Base-by-base conservation (phyloP, 2,329 filamentous ascomycete species). In the Didymella exigua region DNA sequence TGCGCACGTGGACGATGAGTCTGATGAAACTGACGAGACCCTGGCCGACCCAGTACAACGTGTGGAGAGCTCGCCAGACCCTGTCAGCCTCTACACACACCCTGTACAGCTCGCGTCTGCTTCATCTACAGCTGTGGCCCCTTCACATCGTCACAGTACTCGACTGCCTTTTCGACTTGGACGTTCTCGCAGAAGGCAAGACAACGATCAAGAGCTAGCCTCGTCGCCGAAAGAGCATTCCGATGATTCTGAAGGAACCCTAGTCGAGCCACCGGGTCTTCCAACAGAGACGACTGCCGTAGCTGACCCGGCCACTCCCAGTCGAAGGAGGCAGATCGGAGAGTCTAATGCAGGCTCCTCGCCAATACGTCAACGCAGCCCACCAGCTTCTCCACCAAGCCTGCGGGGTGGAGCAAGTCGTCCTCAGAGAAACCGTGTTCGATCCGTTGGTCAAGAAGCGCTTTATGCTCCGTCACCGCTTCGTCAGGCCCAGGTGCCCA, bases 81-180 rank as follows among this genome's bases (percentile, higher is more conserved):
- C 10, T 11, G 13, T 24, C 14, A 13, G n/a, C 11, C 3, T 26
- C 18, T 26, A 26, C 14, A 34, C 31, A 3, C 24, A 34, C 10
- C 10, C 40, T 24, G 19, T 16, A 6, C 38, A 33, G 13, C 11
- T 19, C 14, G 19, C n/a, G 4, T 26, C 50, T 44, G 9, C 38
- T 18, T 37, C 19, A 11, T 30, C 54, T 23, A 13, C 30, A 13
- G 38, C 49, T 26, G 21, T 16, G 9, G 27, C 58, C 13, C 27
- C 57, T 10, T 21, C 58, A 31, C 18, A 36, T 27, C 40, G 54
- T 16, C 51, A 49, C 21, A 49, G 34, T 24, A 13, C 66, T 11
- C 63, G 66, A 13, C 60, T 71, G 29, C 63, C 66, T 10, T 67
- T 69, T n/a, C 61, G 70, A 38, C 57, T 58, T 36, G 55, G 54